Conservation (phyloP, 2,329 filamentous ascomycete genomes). For the Leptographium wingfieldii region DNA sequence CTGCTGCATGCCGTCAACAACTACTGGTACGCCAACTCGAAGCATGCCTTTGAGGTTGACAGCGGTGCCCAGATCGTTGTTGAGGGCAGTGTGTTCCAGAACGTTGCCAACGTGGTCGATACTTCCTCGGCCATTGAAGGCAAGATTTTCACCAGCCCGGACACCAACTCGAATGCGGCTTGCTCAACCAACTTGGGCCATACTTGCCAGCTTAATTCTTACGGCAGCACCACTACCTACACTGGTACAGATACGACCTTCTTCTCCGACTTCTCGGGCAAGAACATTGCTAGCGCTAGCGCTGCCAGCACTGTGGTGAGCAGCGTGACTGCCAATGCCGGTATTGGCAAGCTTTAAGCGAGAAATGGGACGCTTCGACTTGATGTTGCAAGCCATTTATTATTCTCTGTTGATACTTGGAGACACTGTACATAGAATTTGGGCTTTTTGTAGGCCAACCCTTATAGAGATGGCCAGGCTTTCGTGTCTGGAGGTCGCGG, state of each 20-base stretch:
- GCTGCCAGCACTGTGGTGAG: neutral
- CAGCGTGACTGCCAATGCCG: neutral
- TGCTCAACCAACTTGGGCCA: neutral
- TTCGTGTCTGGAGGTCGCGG: no score
- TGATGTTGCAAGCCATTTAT: neutral
- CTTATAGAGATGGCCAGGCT: neutral
- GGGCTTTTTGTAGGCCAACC: neutral
- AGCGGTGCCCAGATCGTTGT: neutral
- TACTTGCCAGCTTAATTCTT: neutral
- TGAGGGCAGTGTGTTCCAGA: constrained; percentile 1
- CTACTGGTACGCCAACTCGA: constrained; percentile 1
- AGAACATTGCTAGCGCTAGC: neutral
- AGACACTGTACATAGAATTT: neutral
- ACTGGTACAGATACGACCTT: neutral
- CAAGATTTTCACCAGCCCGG: constrained; percentile 1
- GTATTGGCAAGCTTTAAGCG: neutral
- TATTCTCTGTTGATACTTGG: neutral
- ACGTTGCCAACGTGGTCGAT: constrained; percentile 1
- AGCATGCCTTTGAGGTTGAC: neutral
- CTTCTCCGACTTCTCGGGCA: neutral
- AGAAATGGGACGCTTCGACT: neutral
- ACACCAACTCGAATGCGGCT: neutral
- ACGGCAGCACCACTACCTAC: neutral
- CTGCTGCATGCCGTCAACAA: constrained; percentile 1
- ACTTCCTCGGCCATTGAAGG: neutral